These are phyloP conservation scores for Flaveria floridana DNA, from an alignment of 140 eudicot genomes.

Conservation along the genomic window DNA sequence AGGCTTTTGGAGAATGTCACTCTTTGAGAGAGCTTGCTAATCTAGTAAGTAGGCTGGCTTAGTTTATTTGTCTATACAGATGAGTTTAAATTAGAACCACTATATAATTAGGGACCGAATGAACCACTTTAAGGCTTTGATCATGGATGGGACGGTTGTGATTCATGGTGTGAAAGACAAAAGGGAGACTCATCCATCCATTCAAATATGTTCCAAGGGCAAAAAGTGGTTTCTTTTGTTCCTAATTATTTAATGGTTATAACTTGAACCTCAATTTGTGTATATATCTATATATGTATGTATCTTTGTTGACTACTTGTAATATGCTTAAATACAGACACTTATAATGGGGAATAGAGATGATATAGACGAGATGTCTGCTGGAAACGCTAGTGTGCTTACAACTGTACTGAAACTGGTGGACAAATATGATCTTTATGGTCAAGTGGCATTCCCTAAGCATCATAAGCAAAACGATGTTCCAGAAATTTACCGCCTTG, in stretches of 20 bases:
- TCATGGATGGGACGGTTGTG: too few species aligned
- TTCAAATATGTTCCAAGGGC: neutral
- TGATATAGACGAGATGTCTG: constrained; percentile 81
- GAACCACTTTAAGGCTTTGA: neutral
- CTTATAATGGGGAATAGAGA: constrained; percentile 95
- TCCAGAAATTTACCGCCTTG: constrained; percentile 86
- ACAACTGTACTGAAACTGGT: constrained; percentile 76
- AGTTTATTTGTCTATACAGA: neutral
- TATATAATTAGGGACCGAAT: neutral
- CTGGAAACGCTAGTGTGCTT: constrained; percentile 71
- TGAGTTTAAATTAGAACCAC: neutral
- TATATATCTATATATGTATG: neutral
- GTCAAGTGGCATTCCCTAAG: constrained; percentile 92
- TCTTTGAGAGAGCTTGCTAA: constrained; percentile 85
- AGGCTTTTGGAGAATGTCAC: constrained; percentile 95
- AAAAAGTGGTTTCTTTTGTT: neutral
- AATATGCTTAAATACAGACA: constrained; percentile 46
- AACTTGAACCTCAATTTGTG: neutral
- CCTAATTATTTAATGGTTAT: neutral
- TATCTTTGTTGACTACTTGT: constrained; percentile 2
- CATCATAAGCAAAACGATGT: constrained; percentile 92
- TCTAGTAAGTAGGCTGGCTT: constrained; percentile 54
- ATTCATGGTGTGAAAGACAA: too few species aligned
- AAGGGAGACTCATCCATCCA: neutral
- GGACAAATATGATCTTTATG: constrained; percentile 82